A percentile compares a stretch with the other conserved stretches of the same genome.
These are phyloP conservation scores for Tulasnella sp. DNA, from an alignment of 768 basidiomycete species.

Conservation along the genomic window DNA sequence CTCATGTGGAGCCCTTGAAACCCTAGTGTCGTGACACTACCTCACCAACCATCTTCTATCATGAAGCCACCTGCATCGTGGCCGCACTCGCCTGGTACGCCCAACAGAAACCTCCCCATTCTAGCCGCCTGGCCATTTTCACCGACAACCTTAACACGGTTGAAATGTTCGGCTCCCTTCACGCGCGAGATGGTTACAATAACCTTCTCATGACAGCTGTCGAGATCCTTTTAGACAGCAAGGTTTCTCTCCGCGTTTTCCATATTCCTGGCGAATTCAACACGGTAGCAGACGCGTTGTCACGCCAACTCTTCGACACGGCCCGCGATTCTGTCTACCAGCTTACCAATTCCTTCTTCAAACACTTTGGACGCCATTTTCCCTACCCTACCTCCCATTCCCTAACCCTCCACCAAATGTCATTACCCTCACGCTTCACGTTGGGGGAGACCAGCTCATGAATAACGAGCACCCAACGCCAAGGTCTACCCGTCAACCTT, in stretches of 20 bases:
- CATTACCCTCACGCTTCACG: conserved; percentile 2
- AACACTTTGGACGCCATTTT: conserved; percentile 3
- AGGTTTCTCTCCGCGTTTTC: conserved; percentile 22
- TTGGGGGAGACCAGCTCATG: conserved; percentile 21
- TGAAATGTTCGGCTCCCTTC: conserved; percentile 26
- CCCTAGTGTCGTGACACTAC: no score
- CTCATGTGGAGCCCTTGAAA: no score
- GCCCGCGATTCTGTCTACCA: not conserved
- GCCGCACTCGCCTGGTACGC: not conserved
- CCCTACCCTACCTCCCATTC: not conserved
- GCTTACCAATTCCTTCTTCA: conserved; percentile 15
- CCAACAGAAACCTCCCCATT: not conserved
- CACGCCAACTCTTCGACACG: conserved; percentile 12
- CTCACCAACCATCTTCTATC: not conserved
- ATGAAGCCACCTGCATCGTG: not conserved
- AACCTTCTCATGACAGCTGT: conserved; percentile 22
- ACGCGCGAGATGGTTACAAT: conserved; percentile 23
- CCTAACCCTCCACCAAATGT: conserved; percentile 18
- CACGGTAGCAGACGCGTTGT: conserved; percentile 21
- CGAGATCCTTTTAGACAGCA: conserved; percentile 13
- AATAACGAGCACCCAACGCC: conserved; percentile 3
- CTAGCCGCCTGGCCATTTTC: conserved; percentile 20
- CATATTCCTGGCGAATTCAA: conserved; percentile 22
- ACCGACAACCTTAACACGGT: conserved; percentile 30
- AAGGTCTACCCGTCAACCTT: conserved; percentile 27